These are phyloP conservation scores for Arabidopsis suecica DNA, from an alignment of 345 rosid species.

Conservation along the genomic window DNA sequence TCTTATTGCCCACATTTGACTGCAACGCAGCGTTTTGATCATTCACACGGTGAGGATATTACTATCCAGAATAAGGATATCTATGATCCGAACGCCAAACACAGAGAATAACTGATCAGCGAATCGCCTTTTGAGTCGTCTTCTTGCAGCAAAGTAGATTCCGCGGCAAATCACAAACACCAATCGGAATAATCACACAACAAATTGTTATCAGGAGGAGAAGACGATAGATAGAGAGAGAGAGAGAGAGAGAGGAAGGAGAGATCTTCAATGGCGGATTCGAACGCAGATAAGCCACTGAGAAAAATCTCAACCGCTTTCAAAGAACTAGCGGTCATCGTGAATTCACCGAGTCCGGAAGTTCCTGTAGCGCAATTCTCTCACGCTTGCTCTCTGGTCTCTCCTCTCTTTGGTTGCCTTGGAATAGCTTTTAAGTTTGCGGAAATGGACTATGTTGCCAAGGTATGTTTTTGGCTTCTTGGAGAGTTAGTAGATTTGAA, in stretches of 20 bases:
- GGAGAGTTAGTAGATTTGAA: not conserved
- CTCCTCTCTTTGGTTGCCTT: constrained; percentile 90
- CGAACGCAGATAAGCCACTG: constrained; percentile 55
- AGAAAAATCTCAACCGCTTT: constrained; percentile 70
- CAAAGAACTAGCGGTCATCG: constrained; percentile 58
- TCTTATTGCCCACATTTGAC: not conserved
- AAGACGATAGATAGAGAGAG: not conserved
- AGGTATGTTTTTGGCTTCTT: constrained; percentile 52
- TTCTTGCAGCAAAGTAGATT: constrained; percentile 38
- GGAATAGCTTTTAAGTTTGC: constrained; percentile 98
- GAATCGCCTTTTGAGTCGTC: constrained; percentile 24
- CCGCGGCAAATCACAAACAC: constrained; percentile 37
- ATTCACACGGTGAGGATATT: not conserved
- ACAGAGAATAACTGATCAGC: constrained; percentile 16
- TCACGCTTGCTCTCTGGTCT: constrained; percentile 84
- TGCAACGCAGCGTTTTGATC: not conserved
- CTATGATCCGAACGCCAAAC: constrained; percentile 26
- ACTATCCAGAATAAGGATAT: constrained; percentile 27
- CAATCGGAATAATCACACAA: constrained; percentile 7
- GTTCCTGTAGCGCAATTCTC: constrained; percentile 77
- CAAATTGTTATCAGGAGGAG: constrained; percentile 1
- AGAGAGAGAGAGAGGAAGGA: not conserved
- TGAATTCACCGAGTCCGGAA: constrained; percentile 52
- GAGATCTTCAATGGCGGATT: constrained; percentile 52
- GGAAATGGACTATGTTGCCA: constrained; percentile 93